Evolutionary conservation across 352 stramenopile species (phyloP).

Genomic region (Halophytophthora batemanensis): DNA sequence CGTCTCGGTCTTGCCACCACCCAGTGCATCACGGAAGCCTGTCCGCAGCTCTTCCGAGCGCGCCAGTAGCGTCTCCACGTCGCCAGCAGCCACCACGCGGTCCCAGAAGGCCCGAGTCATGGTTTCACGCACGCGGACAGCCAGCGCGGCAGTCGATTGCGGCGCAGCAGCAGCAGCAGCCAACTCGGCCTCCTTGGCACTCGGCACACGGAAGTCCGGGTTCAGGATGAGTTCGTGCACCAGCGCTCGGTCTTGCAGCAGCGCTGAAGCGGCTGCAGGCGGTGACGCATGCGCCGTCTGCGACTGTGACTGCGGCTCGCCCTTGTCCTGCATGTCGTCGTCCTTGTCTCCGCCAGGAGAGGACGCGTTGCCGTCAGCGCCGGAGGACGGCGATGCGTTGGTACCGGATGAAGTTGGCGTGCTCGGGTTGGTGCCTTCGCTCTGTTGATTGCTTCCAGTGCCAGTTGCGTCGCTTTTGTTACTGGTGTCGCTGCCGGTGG

Average conservation of each 20-base stretch:
- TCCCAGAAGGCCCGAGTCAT: conserved; percentile 78
- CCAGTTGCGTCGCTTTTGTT: background rate
- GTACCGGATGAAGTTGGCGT: conserved; percentile 1
- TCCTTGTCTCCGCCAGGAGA: conserved; percentile 9
- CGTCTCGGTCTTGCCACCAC: conserved; percentile 18
- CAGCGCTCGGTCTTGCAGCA: conserved; percentile 57
- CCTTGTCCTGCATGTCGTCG: conserved; percentile 20
- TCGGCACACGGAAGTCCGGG: conserved; percentile 46
- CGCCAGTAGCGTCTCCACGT: conserved; percentile 40
- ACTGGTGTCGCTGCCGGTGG: background rate
- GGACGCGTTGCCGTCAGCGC: conserved; percentile 8
- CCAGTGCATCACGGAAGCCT: conserved; percentile 36
- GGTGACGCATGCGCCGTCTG: conserved; percentile 3
- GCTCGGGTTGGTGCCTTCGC: conserved; percentile 7
- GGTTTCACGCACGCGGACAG: conserved; percentile 35
- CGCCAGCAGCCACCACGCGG: conserved; percentile 43
- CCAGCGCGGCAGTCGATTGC: conserved; percentile 23
- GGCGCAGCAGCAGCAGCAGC: conserved; percentile 17
- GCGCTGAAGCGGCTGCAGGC: conserved; percentile 29
- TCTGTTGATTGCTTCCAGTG: conserved; percentile 2
- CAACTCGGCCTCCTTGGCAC: conserved; percentile 22
- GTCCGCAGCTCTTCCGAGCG: conserved; percentile 51
- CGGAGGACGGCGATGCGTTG: background rate
- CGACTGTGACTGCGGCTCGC: too few species aligned
- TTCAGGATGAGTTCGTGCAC: conserved; percentile 79